Percentiles rank a stretch among this genome's conserved stretches.
Evolutionary conservation across 169 alveolate genomes (phyloP).

Genomic region (Perkinsus olseni): DNA sequence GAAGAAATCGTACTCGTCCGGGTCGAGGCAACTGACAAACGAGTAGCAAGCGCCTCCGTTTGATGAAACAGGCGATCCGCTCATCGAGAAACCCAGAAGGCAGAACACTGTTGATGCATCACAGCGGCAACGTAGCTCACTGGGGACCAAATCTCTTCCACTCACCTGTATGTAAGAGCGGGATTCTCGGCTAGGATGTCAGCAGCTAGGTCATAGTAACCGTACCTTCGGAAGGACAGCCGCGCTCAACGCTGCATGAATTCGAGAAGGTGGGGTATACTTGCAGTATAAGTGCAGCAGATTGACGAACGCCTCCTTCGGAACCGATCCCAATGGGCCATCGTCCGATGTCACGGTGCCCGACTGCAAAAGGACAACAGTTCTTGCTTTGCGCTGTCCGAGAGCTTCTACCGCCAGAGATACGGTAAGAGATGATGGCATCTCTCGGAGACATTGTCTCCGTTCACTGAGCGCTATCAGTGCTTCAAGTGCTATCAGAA

Average conservation of each 20-base stretch:
- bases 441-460: too few relatives aligned
- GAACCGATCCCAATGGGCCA: conserved; percentile 45
- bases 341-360: not conserved
- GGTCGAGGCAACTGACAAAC: conserved; percentile 20
- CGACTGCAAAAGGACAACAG: not conserved
- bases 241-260: not conserved
- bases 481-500: too few relatives aligned
- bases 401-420: too few relatives aligned
- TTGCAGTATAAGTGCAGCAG: conserved; percentile 71
- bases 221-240: conserved; percentile 22
- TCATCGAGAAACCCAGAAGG: too few relatives aligned
- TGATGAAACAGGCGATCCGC: not conserved
- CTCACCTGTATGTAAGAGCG: conserved; percentile 62
- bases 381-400: too few relatives aligned
- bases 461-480: too few relatives aligned
- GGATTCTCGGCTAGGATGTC: conserved; percentile 80
- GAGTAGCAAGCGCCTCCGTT: not conserved
- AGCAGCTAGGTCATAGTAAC: conserved; percentile 77
- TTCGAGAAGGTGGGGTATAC: conserved; percentile 24
- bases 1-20: conserved; percentile 68
- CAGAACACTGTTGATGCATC: too few relatives aligned
- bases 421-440: too few relatives aligned
- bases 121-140: too few relatives aligned
- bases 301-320: conserved; percentile 78
- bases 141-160: too few relatives aligned